Evolutionary conservation across 768 basidiomycete species (phyloP).

Genomic region (Clavulina sp.): DNA sequence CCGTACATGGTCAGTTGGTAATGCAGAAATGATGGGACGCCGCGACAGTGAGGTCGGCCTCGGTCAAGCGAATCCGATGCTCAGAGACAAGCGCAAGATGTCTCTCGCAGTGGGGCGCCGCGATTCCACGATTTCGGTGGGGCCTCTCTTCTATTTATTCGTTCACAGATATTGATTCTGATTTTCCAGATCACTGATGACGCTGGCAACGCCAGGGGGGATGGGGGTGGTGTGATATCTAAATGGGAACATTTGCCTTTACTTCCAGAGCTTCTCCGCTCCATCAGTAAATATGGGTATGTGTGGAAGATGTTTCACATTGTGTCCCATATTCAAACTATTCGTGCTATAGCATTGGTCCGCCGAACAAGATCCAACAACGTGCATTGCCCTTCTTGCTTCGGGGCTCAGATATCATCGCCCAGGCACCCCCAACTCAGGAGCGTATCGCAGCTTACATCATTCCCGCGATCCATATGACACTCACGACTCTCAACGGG

Average conservation of each 20-base stretch:
- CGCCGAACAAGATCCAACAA: constrained; percentile 98
- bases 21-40: constrained; percentile 41
- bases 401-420: constrained; percentile 89
- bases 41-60: neutral
- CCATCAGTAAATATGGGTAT: constrained; percentile 85
- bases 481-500: constrained; percentile 41
- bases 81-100: constrained; percentile 11
- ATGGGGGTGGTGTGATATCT: constrained; percentile 63
- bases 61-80: neutral
- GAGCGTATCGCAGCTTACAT: constrained; percentile 96
- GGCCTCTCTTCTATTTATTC: neutral
- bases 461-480: constrained; percentile 75
- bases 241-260: constrained; percentile 93
- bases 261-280: constrained; percentile 71
- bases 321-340: neutral
- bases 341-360: constrained; percentile 51
- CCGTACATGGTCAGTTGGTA: constrained; percentile 76
- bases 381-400: constrained; percentile 90
- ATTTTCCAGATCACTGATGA: no score
- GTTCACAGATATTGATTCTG: no score
- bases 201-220: no score
- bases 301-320: neutral
- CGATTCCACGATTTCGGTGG: constrained; percentile 50
- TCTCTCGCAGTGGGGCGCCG: constrained; percentile 7
- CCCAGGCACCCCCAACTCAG: constrained; percentile 96